These are phyloP conservation scores for Ophiorrhiza pumila DNA, from an alignment of 257 asterid species.

Conservation along the genomic window DNA sequence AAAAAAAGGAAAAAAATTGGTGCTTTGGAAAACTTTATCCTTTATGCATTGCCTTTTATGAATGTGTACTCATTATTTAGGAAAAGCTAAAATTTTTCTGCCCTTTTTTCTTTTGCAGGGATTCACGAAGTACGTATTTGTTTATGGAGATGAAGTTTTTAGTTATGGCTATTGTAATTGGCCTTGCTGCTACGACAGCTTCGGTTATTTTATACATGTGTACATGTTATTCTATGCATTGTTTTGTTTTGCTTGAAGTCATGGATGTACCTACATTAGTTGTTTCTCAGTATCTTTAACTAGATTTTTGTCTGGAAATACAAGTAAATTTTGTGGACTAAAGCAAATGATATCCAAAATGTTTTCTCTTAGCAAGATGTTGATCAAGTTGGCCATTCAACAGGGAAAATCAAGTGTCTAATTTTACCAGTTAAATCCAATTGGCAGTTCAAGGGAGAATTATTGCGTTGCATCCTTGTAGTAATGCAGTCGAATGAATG, in stretches of 20 bases:
- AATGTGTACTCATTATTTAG: not conserved
- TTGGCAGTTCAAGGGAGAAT: too few relatives aligned
- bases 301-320: too few relatives aligned
- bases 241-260: not conserved
- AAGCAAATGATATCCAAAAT: too few relatives aligned
- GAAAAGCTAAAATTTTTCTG: conserved; percentile 17
- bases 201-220: not conserved
- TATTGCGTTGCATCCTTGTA: not conserved
- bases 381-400: too few relatives aligned
- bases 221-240: not conserved
- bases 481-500: not conserved
- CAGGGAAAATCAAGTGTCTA: too few relatives aligned
- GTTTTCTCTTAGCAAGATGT: too few relatives aligned
- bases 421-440: too few relatives aligned
- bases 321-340: too few relatives aligned
- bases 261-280: not conserved
- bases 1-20: too few relatives aligned
- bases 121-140: conserved; percentile 84
- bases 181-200: not conserved
- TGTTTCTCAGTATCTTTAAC: too few relatives aligned
- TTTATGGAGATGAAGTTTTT: conserved; percentile 21
- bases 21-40: not conserved
- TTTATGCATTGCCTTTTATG: not conserved
- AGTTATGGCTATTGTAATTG: not conserved
- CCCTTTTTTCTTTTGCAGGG: conserved; percentile 45